These are phyloP conservation scores for Galium porrigens DNA, from an alignment of 305 asterid genomes.

Conservation along the genomic window DNA sequence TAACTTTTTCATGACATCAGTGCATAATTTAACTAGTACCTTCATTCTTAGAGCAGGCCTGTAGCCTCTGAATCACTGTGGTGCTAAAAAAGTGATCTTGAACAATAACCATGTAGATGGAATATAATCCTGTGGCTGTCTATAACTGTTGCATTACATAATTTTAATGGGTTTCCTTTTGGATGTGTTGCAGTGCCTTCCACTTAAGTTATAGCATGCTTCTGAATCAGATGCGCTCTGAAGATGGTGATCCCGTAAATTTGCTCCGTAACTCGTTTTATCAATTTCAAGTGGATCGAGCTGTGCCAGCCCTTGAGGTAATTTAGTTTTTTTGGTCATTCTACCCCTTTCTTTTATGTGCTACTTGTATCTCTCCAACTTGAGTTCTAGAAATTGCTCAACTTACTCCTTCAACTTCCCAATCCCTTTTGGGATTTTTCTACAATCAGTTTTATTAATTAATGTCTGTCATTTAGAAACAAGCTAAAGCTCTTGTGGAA, in stretches of 20 bases:
- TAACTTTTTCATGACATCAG: neutral
- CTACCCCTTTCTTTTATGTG: neutral
- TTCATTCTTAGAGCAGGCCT: no score
- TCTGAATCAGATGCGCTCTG: slow-evolving; percentile 81
- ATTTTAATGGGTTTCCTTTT: slow-evolving; percentile 4
- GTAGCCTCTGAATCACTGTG: neutral
- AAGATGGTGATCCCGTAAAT: slow-evolving; percentile 90
- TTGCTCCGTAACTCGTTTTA: slow-evolving; percentile 83
- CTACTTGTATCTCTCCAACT: neutral
- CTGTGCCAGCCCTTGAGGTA: slow-evolving; percentile 89
- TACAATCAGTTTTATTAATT: slow-evolving; percentile 3
- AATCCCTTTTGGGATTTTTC: neutral
- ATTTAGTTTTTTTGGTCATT: slow-evolving; percentile 15
- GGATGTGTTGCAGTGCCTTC: slow-evolving; percentile 59
- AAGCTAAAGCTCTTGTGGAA: slow-evolving; percentile 52
- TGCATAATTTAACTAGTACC: neutral
- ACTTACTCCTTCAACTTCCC: neutral
- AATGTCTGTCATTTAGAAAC: slow-evolving; percentile 40
- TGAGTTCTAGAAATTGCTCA: neutral
- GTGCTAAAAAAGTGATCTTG: neutral
- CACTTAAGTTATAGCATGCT: slow-evolving; percentile 95
- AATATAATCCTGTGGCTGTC: neutral
- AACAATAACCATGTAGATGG: neutral
- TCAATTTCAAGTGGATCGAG: slow-evolving; percentile 91
- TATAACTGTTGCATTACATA: neutral